phyloP scores from a whole-genome alignment of 179 eudicot genomes.

The Beta macrorhiza region DNA sequence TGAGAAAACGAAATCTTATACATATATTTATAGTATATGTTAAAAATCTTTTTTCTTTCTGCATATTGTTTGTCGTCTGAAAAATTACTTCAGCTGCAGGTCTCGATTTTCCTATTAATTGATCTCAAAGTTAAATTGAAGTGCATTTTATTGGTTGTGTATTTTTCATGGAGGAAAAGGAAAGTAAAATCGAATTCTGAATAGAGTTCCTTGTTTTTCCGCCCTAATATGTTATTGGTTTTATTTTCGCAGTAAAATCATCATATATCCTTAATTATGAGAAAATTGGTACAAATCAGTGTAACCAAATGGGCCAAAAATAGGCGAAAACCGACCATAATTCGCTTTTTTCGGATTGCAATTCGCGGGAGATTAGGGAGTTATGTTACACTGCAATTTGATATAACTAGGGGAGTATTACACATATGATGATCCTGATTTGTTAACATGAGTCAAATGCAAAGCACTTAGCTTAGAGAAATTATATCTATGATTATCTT shows the following conservation, averaged over 20 bases:
- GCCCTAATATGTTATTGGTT: no score
- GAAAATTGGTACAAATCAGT: background rate
- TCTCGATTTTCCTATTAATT: background rate
- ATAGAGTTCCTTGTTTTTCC: no score
- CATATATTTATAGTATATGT: background rate
- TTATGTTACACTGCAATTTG: no score
- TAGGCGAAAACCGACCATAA: no score
- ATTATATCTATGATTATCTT: background rate
- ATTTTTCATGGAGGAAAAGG: no score
- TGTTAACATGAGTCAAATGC: background rate
- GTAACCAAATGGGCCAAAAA: no score
- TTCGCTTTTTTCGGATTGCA: no score
- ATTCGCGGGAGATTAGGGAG: no score
- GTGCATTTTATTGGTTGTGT: no score
- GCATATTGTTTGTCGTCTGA: background rate
- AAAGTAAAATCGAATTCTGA: no score
- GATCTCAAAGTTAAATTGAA: background rate
- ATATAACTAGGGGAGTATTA: background rate
- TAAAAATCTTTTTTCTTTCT: background rate
- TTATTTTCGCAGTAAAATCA: background rate
- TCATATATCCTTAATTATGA: background rate
- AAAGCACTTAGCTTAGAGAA: background rate
- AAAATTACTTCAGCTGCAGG: background rate
- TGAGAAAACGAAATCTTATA: slow-evolving; percentile 17
- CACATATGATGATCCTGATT: slow-evolving; percentile 4